Base-by-base conservation (phyloP, 768 basidiomycete species). In the Mycena maculata region DNA sequence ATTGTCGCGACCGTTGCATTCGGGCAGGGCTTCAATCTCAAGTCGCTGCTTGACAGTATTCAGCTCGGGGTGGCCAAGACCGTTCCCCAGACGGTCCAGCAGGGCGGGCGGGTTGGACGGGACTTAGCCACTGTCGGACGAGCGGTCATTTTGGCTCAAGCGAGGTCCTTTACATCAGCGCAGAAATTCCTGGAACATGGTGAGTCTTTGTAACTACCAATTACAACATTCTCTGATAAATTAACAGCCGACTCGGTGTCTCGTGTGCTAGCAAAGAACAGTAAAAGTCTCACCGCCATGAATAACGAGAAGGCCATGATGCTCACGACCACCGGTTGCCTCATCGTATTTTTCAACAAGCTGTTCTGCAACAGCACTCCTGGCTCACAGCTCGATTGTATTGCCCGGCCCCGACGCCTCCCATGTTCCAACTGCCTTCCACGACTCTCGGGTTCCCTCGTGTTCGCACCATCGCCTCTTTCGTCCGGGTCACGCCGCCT, bases 21-120 rank as follows among this genome's bases (percentile, higher is more conserved):
- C 36, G 70, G 57, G 12, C 54, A 67, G 39, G 71, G 71, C 2
- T 62, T 72, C 45, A 67, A 72, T 53, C n/a, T 56, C 3, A 42
- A 31, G 27, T 20, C 54, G 7, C 22, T 69, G 28, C 31, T 39
- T 5, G 60, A 61, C 27, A 65, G 64, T 33, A 56, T 67, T 36
- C 31, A 28, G 31, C 27, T 72, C 15, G 67, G 68, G 7, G 18
- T 69, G 7, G 28, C 56, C 12, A 33, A 67, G 9, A 60, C 68
- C 2, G 38, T 72, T 1, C 22, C 55, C 41, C 52, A 59, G 28
- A 57, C 49, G 16, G 15, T 58, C 2, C 71, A 72, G 60, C 59
- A 69, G 25, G 65, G 10, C 3, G 71, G 71, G 2, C 59, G 63
- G 2, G 62, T 63, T 3, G 70, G 61, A 4, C 54, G 70, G 13